Conservation (phyloP, 495 filamentous ascomycete species). For the Podospora australis region DNA sequence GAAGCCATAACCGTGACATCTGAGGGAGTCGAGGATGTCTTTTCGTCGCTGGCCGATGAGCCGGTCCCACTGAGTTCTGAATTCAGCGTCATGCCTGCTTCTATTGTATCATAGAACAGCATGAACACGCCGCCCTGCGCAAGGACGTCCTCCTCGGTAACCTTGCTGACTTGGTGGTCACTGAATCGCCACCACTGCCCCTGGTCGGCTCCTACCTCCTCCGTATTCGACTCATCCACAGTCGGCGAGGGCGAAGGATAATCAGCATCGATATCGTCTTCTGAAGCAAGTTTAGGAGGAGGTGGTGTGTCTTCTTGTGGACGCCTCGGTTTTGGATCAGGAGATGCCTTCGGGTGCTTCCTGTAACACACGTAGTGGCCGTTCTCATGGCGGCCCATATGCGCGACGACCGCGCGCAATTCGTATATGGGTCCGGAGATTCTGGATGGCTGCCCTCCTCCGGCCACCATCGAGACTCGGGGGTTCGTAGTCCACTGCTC, state of each 20-base stretch:
- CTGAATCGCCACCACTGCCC: conserved; percentile 83
- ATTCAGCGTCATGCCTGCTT: conserved; percentile 27
- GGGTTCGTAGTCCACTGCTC: conserved; percentile 67
- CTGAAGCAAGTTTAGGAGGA: background rate
- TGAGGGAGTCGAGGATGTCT: no score
- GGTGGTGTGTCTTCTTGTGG: background rate
- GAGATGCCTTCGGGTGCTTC: conserved; percentile 44
- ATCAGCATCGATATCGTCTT: background rate
- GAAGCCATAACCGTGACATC: background rate
- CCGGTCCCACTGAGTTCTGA: background rate
- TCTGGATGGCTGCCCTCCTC: conserved; percentile 30
- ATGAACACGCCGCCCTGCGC: conserved; percentile 85
- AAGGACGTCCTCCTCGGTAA: conserved; percentile 66
- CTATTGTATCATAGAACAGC: conserved; percentile 85
- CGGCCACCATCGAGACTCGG: conserved; percentile 60
- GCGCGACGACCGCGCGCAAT: conserved; percentile 78
- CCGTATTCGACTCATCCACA: conserved; percentile 2
- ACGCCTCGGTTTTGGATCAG: background rate
- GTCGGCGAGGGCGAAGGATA: background rate
- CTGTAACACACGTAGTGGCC: conserved; percentile 94
- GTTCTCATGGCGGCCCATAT: conserved; percentile 86
- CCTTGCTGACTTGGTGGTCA: conserved; percentile 72
- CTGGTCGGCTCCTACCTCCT: no score
- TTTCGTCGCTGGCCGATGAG: no score
- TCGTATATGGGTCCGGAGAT: conserved; percentile 60